phyloP scores from a whole-genome alignment of 495 filamentous ascomycete genomes.

The Penicillium riverlandense region DNA sequence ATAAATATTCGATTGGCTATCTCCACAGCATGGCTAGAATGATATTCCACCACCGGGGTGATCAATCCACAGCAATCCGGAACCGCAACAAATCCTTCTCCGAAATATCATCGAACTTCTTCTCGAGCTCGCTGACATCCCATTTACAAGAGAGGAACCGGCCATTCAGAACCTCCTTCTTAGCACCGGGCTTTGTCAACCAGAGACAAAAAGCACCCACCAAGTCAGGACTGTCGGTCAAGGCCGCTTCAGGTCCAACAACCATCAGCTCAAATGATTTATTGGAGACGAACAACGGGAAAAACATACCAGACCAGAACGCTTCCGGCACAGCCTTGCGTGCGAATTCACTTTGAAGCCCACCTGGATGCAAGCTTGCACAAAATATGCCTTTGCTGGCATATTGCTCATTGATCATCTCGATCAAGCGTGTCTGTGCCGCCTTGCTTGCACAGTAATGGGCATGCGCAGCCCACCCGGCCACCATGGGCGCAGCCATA shows the following conservation, averaged over 20 bases:
- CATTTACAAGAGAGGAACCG: slow-evolving; percentile 31
- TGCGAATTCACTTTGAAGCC: slow-evolving; percentile 31
- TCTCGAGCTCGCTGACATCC: slow-evolving; percentile 36
- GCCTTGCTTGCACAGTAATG: slow-evolving; percentile 36
- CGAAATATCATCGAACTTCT: slow-evolving; percentile 32
- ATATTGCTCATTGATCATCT: slow-evolving; percentile 39
- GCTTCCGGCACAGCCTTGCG: slow-evolving; percentile 9
- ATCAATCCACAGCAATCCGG: slow-evolving; percentile 3
- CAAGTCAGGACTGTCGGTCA: slow-evolving; percentile 29
- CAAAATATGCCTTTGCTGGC: slow-evolving; percentile 29
- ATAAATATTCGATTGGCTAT: too few species aligned
- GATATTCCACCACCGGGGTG: background rate
- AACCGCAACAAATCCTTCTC: slow-evolving; percentile 16
- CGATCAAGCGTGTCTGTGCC: slow-evolving; percentile 29
- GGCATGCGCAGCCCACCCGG: slow-evolving; percentile 11
- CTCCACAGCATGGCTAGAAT: too few species aligned
- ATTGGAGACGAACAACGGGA: background rate
- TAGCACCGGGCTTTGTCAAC: slow-evolving; percentile 18
- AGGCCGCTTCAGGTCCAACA: background rate
- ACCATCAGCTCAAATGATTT: too few species aligned
- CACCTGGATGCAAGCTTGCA: slow-evolving; percentile 41
- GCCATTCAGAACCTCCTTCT: slow-evolving; percentile 26
- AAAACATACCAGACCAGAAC: slow-evolving; percentile 12
- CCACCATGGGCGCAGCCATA: slow-evolving; percentile 15
- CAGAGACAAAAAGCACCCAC: slow-evolving; percentile 32